Evolutionary conservation across 257 asterid genomes (phyloP), one percentile per base, ranked within the genome.

Genomic region (Nicotiana tomentosiformis): DNA sequence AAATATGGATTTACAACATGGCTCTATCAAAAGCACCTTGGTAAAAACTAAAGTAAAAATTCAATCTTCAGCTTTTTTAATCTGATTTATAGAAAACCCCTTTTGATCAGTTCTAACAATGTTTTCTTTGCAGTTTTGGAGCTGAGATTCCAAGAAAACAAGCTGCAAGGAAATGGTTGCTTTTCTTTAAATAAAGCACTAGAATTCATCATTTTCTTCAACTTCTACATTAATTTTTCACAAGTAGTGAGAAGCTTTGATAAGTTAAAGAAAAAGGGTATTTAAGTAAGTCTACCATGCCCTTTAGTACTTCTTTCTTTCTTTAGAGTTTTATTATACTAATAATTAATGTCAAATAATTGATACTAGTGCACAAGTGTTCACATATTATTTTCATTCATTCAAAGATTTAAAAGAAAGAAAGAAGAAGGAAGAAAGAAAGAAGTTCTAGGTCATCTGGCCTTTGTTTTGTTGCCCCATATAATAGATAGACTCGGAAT

Each of bases 201-300:
- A 29, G 20, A 65, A 65, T 14, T 65, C 8, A 65, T 29, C 70
- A 29, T 70, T 70, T 26, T 56, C 62, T 23, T 49, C 62, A 49
- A 49, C 80, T 14, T 14, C 62, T 51, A 14, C 43, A 72, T 46
- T 33, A 60, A 9, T 9, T 51, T 66, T 51, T 66, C 20, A 72
- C 56, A 30, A 49, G 56, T 66, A n/a, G 20, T 30, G 29, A 39
- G 55, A 68, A 68, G 39, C 26, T 26, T 49, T 74, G 29, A 74
- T 43, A 74, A 74, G 43, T 49, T 49, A 81, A 68, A 58, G 30
- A 39, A 33, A 66, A 68, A 15, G 84, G 80, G 84, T 68, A 81
- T 81, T 81, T 81, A 39, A 81, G 84, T 81, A 55, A 81, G 43
- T 55, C 9, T 37, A 51, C 66, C 83, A 66, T 30, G 78, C 14